phyloP scores from a whole-genome alignment of 805 yeast genomes.

The Candida coquimbonensis region DNA sequence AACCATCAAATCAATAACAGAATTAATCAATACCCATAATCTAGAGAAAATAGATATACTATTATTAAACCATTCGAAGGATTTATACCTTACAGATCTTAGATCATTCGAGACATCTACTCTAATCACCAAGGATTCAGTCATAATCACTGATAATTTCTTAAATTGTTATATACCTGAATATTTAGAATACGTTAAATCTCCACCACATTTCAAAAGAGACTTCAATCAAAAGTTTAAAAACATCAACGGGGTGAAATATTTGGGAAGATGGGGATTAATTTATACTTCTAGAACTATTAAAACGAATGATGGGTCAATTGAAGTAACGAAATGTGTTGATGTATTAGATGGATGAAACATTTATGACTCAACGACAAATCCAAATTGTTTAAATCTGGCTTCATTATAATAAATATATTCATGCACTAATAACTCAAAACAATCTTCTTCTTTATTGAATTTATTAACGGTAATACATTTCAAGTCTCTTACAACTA shows the following conservation, averaged over 20 bases:
- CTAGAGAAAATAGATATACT: constrained; percentile 26
- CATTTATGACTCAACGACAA: not conserved
- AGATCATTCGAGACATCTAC: constrained; percentile 34
- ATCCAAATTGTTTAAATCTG: not conserved
- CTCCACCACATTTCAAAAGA: constrained; percentile 31
- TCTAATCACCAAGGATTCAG: constrained; percentile 33
- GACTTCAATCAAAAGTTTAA: constrained; percentile 19
- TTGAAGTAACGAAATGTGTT: constrained; percentile 16
- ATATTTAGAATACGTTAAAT: constrained; percentile 31
- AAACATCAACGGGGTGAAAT: constrained; percentile 26
- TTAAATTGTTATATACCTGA: constrained; percentile 29
- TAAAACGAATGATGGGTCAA: constrained; percentile 7
- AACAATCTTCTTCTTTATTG: constrained; percentile 32
- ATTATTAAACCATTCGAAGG: constrained; percentile 36
- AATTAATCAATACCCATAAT: constrained; percentile 8
- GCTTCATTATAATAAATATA: constrained; percentile 9
- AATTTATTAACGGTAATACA: constrained; percentile 53
- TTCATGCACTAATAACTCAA: constrained; percentile 31
- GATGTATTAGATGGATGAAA: constrained; percentile 11
- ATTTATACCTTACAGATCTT: constrained; percentile 33
- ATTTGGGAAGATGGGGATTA: constrained; percentile 35
- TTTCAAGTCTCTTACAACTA: constrained; percentile 65
- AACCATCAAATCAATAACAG: constrained; percentile 10
- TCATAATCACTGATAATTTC: constrained; percentile 34
- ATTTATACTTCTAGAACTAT: constrained; percentile 30